phyloP scores from a whole-genome alignment of 1,284 basidiomycete species.

The Apiotrichum montevideense region DNA sequence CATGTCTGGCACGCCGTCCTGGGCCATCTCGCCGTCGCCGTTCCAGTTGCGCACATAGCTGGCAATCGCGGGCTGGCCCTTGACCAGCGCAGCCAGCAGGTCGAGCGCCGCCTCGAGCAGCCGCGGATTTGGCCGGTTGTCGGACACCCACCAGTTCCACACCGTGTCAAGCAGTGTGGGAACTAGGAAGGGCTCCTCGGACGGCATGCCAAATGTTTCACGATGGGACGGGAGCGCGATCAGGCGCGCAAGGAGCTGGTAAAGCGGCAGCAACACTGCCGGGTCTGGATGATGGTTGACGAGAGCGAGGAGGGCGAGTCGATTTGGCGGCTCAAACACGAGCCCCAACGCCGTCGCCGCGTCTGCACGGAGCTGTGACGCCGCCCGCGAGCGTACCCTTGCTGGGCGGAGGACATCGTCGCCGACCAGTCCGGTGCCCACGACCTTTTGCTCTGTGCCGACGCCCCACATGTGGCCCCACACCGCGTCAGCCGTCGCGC shows the following conservation, averaged over 20 bases:
- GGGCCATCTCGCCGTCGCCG: not conserved
- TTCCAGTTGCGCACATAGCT: conserved; percentile 21
- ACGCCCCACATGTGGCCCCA: conserved; percentile 46
- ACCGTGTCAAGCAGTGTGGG: conserved; percentile 26
- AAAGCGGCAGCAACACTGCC: conserved; percentile 45
- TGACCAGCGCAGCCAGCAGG: conserved; percentile 62
- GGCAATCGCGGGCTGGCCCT: conserved; percentile 54
- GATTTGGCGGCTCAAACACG: conserved; percentile 35
- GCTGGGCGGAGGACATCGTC: conserved; percentile 16
- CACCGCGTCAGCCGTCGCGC: conserved; percentile 38
- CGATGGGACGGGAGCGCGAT: conserved; percentile 58
- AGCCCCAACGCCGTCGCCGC: conserved; percentile 20
- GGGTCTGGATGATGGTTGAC: conserved; percentile 30
- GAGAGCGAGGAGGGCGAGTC: conserved; percentile 27
- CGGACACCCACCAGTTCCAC: conserved; percentile 17
- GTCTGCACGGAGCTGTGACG: conserved; percentile 19
- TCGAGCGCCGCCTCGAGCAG: conserved; percentile 63
- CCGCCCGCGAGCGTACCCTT: conserved; percentile 12
- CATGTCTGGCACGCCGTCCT: conserved; percentile 10
- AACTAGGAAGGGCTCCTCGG: conserved; percentile 47
- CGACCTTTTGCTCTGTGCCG: conserved; percentile 35
- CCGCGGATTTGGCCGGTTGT: conserved; percentile 48
- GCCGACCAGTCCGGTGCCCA: conserved; percentile 36
- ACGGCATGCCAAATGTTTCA: conserved; percentile 12
- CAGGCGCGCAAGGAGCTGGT: conserved; percentile 57